Evolutionary conservation across 2,329 filamentous ascomycete species (phyloP).

Genomic region (Trichoderma sp.): DNA sequence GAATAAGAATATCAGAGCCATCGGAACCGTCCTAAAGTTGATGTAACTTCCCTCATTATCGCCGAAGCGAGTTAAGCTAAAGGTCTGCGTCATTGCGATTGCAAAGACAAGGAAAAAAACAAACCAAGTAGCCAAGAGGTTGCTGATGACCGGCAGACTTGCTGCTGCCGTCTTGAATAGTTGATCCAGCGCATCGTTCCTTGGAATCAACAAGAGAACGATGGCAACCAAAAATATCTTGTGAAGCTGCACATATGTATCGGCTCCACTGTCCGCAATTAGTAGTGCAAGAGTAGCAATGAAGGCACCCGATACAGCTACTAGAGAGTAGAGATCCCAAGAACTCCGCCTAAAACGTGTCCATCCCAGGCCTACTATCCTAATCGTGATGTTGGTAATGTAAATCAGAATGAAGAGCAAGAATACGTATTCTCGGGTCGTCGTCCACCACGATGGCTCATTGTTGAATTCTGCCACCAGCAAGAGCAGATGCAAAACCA

Average conservation of each 20-base stretch:
- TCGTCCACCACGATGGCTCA: constrained; percentile 71
- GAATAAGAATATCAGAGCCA: constrained; percentile 90
- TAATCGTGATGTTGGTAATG: constrained; percentile 77
- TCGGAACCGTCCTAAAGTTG: constrained; percentile 93
- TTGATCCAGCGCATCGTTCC: constrained; percentile 96
- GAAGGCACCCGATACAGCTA: constrained; percentile 78
- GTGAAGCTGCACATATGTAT: constrained; percentile 76
- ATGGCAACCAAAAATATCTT: constrained; percentile 93
- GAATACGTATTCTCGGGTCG: constrained; percentile 73
- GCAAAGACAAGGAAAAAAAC: constrained; percentile 95
- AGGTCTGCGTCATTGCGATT: constrained; percentile 93
- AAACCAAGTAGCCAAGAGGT: constrained; percentile 93
- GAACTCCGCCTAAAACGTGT: constrained; percentile 86
- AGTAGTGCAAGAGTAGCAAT: constrained; percentile 76
- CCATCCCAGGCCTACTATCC: constrained; percentile 89
- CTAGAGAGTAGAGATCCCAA: constrained; percentile 89
- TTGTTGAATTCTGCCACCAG: constrained; percentile 84
- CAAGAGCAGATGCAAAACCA: constrained; percentile 80
- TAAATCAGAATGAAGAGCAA: constrained; percentile 81
- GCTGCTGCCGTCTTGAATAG: constrained; percentile 98
- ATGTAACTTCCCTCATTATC: constrained; percentile 71
- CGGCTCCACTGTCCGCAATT: constrained; percentile 60
- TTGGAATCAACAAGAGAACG: constrained; percentile 84
- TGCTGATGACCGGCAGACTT: constrained; percentile 85
- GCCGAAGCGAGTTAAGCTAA: constrained; percentile 90